Evolutionary conservation across 2,329 filamentous ascomycete species (phyloP).

Genomic region (Stagonosporopsis tanaceti): DNA sequence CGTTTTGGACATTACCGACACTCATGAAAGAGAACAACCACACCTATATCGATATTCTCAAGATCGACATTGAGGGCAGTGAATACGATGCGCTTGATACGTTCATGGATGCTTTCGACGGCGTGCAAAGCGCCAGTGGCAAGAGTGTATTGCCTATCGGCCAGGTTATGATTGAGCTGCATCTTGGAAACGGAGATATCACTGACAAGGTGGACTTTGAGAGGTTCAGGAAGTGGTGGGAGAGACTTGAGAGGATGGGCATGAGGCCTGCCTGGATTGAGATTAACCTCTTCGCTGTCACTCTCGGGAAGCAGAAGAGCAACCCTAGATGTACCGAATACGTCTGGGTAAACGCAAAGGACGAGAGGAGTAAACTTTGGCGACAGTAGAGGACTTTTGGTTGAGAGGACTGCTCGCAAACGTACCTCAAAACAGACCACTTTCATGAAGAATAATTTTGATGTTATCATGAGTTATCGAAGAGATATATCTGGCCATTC

Average conservation of each 20-base stretch:
- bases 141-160: conserved; percentile 40
- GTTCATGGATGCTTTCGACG: conserved; percentile 41
- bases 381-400: conserved; percentile 4
- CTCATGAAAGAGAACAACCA: conserved; percentile 46
- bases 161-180: conserved; percentile 47
- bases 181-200: conserved; percentile 34
- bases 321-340: conserved; percentile 46
- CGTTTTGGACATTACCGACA: conserved; percentile 40
- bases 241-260: conserved; percentile 44
- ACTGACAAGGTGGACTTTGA: conserved; percentile 35
- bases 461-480: too few species aligned
- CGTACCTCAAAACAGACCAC: neutral
- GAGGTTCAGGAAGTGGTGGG: conserved; percentile 44
- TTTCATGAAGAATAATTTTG: neutral
- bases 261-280: conserved; percentile 48
- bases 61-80: conserved; percentile 45
- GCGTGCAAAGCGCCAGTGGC: conserved; percentile 26
- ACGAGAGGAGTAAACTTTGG: conserved; percentile 41
- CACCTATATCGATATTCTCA: conserved; percentile 46
- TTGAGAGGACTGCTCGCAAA: neutral
- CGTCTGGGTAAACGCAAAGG: conserved; percentile 45
- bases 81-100: conserved; percentile 43
- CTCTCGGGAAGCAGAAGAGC: conserved; percentile 34
- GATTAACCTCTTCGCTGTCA: conserved; percentile 45
- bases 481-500: too few species aligned